Percentiles rank a stretch among this genome's conserved stretches.
Conservation (phyloP, 495 filamentous ascomycete genomes). For the Hypoxylon perforatum region DNA sequence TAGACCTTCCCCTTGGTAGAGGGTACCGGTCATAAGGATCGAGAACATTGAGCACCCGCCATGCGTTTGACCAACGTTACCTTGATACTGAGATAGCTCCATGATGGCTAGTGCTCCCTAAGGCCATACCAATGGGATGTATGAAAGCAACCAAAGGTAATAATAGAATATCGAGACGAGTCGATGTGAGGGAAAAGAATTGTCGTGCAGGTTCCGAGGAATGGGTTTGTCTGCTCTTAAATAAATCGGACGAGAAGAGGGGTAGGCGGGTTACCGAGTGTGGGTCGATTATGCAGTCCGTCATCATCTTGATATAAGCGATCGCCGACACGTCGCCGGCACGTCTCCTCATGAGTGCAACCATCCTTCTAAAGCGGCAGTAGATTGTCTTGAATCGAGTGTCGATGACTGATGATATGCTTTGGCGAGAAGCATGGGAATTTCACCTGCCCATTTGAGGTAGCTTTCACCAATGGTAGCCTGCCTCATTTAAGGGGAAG, state of each 20-base stretch:
- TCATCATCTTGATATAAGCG: constrained; percentile 32
- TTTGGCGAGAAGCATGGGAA: neutral
- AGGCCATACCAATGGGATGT: constrained; percentile 27
- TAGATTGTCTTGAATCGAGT: neutral
- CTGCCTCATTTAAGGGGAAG: neutral
- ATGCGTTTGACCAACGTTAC: constrained; percentile 59
- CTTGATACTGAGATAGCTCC: constrained; percentile 45
- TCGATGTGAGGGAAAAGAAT: neutral
- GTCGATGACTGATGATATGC: neutral
- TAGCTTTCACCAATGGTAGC: neutral
- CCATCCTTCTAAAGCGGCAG: neutral
- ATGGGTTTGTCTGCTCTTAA: constrained; percentile 2
- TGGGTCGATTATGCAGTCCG: constrained; percentile 30
- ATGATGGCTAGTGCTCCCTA: constrained; percentile 35
- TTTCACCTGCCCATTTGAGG: neutral
- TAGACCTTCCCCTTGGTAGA: constrained; percentile 22
- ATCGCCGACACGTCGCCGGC: constrained; percentile 17
- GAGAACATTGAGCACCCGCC: constrained; percentile 65
- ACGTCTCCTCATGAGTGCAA: neutral
- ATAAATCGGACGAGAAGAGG: constrained; percentile 27
- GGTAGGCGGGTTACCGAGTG: constrained; percentile 23
- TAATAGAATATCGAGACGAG: neutral
- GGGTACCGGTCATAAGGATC: constrained; percentile 23
- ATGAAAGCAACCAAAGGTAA: constrained; percentile 5
- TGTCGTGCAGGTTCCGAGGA: neutral